Evolutionary conservation across 2,329 filamentous ascomycete species (phyloP).

Genomic region (Exophiala aquamarina): DNA sequence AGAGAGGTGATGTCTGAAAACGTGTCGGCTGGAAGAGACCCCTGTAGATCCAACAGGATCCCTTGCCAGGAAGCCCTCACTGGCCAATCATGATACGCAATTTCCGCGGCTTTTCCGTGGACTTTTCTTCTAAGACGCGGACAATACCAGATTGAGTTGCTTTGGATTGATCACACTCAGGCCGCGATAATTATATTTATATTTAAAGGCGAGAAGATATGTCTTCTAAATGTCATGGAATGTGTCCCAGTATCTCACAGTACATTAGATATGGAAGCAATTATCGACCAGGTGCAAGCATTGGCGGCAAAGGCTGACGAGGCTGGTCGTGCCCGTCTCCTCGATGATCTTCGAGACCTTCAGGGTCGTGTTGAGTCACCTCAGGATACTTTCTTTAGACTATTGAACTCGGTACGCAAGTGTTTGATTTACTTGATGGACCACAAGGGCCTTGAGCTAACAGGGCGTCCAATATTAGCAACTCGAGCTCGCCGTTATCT

Average conservation of each 20-base stretch:
- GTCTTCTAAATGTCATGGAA: too few species aligned
- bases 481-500: slow-evolving; percentile 19
- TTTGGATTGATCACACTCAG: too few species aligned
- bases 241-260: too few species aligned
- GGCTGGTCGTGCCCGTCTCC: slow-evolving; percentile 22
- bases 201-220: too few species aligned
- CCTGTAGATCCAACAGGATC: too few species aligned
- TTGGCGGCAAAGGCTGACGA: slow-evolving; percentile 26
- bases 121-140: too few species aligned
- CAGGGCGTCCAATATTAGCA: slow-evolving; percentile 14
- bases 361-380: slow-evolving; percentile 24
- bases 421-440: not conserved
- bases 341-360: slow-evolving; percentile 24
- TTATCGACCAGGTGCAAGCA: slow-evolving; percentile 17
- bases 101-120: slow-evolving; percentile 1
- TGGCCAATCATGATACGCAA: too few species aligned
- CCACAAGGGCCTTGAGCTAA: not conserved
- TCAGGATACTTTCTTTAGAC: slow-evolving; percentile 15
- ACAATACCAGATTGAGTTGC: too few species aligned
- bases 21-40: too few species aligned
- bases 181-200: too few species aligned
- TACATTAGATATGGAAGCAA: slow-evolving; percentile 11
- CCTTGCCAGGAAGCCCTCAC: too few species aligned
- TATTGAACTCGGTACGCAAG: slow-evolving; percentile 24
- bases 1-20: too few species aligned